phyloP scores from a whole-genome alignment of 148 eudicot genomes.

The Drosera capensis region DNA sequence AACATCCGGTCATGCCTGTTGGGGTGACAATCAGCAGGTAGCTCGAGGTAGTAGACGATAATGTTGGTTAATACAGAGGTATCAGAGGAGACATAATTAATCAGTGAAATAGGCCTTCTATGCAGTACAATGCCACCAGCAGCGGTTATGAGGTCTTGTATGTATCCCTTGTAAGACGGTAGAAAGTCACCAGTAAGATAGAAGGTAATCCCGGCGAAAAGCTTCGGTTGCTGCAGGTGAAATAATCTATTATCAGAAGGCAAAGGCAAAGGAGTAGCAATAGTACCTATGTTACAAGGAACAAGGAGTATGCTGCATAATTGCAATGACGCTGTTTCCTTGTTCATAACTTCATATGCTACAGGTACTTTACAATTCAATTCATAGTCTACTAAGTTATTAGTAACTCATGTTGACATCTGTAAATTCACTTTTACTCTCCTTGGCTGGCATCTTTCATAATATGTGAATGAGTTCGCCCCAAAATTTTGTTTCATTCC shows the following conservation, averaged over 20 bases:
- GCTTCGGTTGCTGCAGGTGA: conserved; percentile 67
- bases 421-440: too few species aligned
- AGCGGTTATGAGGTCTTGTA: conserved; percentile 63
- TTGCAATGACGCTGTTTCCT: too few species aligned
- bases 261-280: too few species aligned
- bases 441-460: too few species aligned
- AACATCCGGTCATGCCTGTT: conserved; percentile 21
- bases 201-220: conserved; percentile 51
- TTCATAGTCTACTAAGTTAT: too few species aligned
- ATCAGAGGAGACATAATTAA: conserved; percentile 5
- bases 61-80: conserved; percentile 12
- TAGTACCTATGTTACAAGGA: too few species aligned
- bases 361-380: too few species aligned
- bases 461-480: too few species aligned
- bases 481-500: too few species aligned
- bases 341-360: too few species aligned
- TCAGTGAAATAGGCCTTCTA: conserved; percentile 57
- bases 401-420: too few species aligned
- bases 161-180: conserved; percentile 59
- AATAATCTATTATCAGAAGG: neutral
- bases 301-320: too few species aligned
- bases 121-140: conserved; percentile 75
- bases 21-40: conserved; percentile 32
- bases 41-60: conserved; percentile 57
- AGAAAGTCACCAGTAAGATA: conserved; percentile 60